Conservation (phyloP, 2,329 filamentous ascomycete species). For the Talaromyces marneffei region DNA sequence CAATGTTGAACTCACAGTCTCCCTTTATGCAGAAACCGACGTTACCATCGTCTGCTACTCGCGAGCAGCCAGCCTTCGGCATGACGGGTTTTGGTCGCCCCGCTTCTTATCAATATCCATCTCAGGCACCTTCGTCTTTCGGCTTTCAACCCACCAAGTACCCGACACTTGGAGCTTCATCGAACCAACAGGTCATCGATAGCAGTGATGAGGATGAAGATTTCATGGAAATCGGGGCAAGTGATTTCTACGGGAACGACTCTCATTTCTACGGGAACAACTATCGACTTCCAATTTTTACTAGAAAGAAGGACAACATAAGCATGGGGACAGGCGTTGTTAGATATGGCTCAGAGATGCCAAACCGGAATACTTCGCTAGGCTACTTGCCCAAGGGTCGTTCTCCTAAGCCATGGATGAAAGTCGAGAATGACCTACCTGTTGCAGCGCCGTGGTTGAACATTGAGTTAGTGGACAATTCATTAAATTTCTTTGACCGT, state of each 20-base stretch:
- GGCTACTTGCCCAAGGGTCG: not conserved
- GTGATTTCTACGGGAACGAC: conserved; percentile 3
- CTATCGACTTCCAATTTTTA: not conserved
- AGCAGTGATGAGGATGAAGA: conserved; percentile 27
- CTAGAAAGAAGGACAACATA: not conserved
- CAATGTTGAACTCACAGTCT: not conserved
- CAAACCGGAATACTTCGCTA: not conserved
- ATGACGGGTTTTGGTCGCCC: not conserved
- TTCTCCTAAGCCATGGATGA: not conserved
- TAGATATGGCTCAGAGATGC: not conserved
- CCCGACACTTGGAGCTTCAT: not conserved
- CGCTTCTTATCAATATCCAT: conserved; percentile 1
- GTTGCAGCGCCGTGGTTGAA: not conserved
- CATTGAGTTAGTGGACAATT: not conserved
- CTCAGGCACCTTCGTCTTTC: conserved; percentile 1
- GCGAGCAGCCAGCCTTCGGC: not conserved
- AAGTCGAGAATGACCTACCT: not conserved
- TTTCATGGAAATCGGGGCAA: conserved; percentile 26
- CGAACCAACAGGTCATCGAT: conserved; percentile 11
- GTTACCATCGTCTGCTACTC: not conserved
- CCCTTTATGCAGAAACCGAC: not conserved
- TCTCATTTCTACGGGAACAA: conserved; percentile 2
- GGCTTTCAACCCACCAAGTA: not conserved
- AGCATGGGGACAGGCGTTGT: not conserved
- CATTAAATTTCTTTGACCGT: not conserved